Base-by-base conservation (phyloP, 257 asterid genomes). In the Penstemon eatonii region DNA sequence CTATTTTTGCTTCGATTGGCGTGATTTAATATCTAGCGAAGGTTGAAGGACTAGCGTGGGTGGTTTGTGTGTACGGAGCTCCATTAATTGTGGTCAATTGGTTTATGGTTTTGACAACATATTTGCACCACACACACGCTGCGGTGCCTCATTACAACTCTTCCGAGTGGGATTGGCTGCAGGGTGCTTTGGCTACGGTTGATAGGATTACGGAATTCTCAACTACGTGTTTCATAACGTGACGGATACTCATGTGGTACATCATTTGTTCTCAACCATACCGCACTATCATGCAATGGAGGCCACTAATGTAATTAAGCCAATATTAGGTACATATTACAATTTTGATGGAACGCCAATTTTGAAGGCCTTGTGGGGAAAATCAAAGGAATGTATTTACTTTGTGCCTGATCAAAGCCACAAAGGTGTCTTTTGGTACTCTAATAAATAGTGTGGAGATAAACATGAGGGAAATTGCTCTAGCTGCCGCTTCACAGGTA, bases 401-500 rank as follows among this genome's bases (percentile, higher is more conserved):
- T 90, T 89, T 0, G 94, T 83, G 80, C 67, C 82, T 2, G 91
- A 86, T 65, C 87, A 81, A 69, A 86, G 76, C n/a, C 83, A 63
- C 43, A 83, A 86, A 75, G 96, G 96, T 2, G 88, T 89, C 42
- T 86, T 76, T 70, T 86, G 96, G 96, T 86, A 84, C 73, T 82
- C 81, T n/a, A 84, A 89, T 75, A 25, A 25, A 25, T 25, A 25
- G 33, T 0, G 33, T 25, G 2, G 33, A 25, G 18, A 15, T 15
- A 15, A 15, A 92, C 76, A 81, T 83, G 90, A 90, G 98, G 67
- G 98, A 89, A 81, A 89, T 96, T 58, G 98, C 98, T 46, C 98
- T 96, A 0, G 63, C 61, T 42, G 95, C 92, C 59, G 91, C 98
- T 67, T 84, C 96, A 33, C 70, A 79, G 94, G 98, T 91, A 41